Evolutionary conservation across 257 asterid genomes (phyloP), one percentile per base, ranked within the genome.

Genomic region (Ilex asprella): DNA sequence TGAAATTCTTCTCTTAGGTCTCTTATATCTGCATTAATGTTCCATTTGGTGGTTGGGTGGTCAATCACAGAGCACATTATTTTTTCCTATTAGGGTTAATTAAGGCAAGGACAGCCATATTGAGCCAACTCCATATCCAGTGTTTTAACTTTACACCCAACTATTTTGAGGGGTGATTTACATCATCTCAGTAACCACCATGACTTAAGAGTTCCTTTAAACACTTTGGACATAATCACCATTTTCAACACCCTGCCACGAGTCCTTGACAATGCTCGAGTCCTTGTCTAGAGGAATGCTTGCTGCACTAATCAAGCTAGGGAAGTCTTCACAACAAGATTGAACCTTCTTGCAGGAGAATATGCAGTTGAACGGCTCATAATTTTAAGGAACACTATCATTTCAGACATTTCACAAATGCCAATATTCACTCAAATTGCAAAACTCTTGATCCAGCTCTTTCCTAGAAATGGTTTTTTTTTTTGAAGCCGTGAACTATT

Each of bases 221-320:
- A 86, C 54, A 89, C 27, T 86, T 64, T 82, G 86, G 39, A 89
- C 64, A 31, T 49, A 77, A 64, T 86, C 95, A 12, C 85, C 86
- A 73, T 63, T 74, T 68, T 82, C 84, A 16, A 84, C 95, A 1
- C 96, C 95, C 70, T 86, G 96, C 96, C 96, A 73, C 78, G 86
- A 15, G 61, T 84, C 87, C 2, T 31, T 56, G 1, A 86, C 76
- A 0, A 84, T 78, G 16, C 73, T 68, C 62, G 78, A 63, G 50
- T 89, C 95, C 55, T 41, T 82, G 50, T 84, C 91, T 60, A 84
- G 30, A 5, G 86, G 86, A 31, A 86, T 82, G 52, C 72, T 69
- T 0, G 86, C 87, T 5, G 79, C 71, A 61, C 82, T 78, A 41
- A 89, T 67, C 78, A 84, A 57, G n/a, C 86, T 69, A 12, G 91